A percentile compares a stretch with the other conserved stretches of the same genome.
Conservation (phyloP, 31 red algal species). For the Porphyra umbilicalis region DNA sequence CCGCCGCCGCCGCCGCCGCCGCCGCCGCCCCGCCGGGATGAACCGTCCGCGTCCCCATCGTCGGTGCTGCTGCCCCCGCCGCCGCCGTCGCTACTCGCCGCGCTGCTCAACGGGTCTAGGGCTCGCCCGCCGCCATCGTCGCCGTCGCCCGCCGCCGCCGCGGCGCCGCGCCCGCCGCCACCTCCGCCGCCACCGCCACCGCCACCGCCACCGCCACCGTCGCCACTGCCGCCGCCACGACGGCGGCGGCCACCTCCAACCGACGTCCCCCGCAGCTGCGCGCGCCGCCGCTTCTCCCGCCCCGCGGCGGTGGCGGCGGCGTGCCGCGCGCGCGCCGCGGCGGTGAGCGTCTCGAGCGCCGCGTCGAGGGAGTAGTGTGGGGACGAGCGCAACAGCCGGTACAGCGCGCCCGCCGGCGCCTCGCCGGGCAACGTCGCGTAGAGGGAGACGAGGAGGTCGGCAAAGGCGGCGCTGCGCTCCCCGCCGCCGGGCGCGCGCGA, state of each 20-base stretch:
- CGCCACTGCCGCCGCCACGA: background rate
- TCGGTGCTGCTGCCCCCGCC: background rate
- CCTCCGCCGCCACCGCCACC: background rate
- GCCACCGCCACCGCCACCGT: too few species aligned
- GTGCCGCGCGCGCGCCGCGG: background rate
- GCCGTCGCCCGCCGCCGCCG: background rate
- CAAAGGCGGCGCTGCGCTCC: conserved; percentile 29
- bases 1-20: background rate
- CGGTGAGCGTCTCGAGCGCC: conserved; percentile 50
- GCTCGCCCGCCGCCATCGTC: background rate
- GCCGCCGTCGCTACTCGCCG: background rate
- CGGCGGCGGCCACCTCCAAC: too few species aligned
- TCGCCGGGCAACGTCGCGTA: conserved; percentile 31
- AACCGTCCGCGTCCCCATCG: background rate
- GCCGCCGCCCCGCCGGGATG: background rate
- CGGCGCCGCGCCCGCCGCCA: background rate
- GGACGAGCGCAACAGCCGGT: conserved; percentile 56
- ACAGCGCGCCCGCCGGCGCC: conserved; percentile 39
- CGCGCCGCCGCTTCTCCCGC: background rate
- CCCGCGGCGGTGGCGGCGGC: background rate
- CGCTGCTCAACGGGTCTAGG: background rate
- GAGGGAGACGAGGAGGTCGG: conserved; percentile 58
- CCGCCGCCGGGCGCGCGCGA: conserved; percentile 18
- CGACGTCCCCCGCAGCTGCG: background rate
- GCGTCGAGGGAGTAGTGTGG: conserved; percentile 74